A percentile compares a stretch with the other conserved stretches of the same genome.
Conservation (phyloP, 306 rosid genomes). For the Pyrus bretschneideri region DNA sequence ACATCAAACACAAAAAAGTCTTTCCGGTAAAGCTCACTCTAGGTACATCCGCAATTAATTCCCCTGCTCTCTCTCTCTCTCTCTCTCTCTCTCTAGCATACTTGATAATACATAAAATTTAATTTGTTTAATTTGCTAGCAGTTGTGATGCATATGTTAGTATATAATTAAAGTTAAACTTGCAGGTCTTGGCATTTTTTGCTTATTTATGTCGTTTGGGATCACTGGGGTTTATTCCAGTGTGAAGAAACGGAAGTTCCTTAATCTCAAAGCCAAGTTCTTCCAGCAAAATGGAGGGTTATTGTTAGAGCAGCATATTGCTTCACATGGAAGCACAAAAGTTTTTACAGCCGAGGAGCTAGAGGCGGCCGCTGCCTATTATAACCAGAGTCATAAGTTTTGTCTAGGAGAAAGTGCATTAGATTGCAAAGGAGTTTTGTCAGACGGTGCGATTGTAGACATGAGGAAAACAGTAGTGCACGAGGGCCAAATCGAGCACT, state of each 20-base stretch:
- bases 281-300: background rate
- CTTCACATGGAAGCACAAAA: background rate
- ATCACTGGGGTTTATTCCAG: background rate
- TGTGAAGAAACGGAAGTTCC: background rate
- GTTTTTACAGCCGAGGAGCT: background rate
- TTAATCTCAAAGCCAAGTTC: background rate
- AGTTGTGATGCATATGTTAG: too few species aligned
- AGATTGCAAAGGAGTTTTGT: background rate
- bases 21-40: too few species aligned
- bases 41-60: background rate
- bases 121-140: too few species aligned
- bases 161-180: background rate
- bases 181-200: background rate
- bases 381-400: background rate
- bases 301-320: background rate
- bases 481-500: background rate
- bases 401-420: background rate
- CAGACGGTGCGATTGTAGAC: background rate
- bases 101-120: too few species aligned
- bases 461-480: background rate
- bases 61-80: background rate
- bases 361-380: background rate
- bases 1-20: background rate
- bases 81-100: background rate
- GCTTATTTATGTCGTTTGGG: background rate